Base-by-base conservation (phyloP, 371 early-diverging fungal genomes). In the Ordospora colligata region DNA sequence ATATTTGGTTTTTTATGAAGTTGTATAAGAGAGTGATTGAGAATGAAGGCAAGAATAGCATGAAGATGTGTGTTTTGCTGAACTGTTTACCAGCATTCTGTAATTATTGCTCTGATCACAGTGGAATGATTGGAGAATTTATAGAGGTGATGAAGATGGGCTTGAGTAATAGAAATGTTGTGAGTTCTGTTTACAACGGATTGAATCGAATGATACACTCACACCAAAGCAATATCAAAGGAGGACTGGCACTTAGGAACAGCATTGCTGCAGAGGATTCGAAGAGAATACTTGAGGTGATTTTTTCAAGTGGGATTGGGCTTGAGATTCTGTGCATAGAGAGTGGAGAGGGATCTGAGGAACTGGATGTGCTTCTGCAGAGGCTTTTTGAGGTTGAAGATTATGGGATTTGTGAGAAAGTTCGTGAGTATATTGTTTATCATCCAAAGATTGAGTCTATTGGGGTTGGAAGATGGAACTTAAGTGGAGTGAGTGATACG, bases 1-100 rank as follows among this genome's bases (percentile, higher is more conserved):
- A 71, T 46, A 62, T 71, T 25, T 71, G 58, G 42, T 27, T 71
- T n/a, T 71, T 71, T 19, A 37, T 71, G n/a, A 54, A 46, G 40
- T 17, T 71, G 9, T 62, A 62, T 42, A 11, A 21, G 11, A 25
- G 21, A 3, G 22, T 66, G 21, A 58, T 23, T 23, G 19, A 71
- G 46, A 52, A 27, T 8, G 40, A 58, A 25, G 58, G 37, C 5
- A 40, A 14, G 32, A 40, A 10, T n/a, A 37, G 37, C 12, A 58
- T 58, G 0, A 47, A 71, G 9, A 54, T 22, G 10, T 54, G 47
- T 1, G 25, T 62, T 17, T 32, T 58, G n/a, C n/a, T 71, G 49
- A 58, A 58, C 58, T 58, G 58, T 58, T 11, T 71, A 12, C 72
- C 72, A 14, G 51, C 58, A 23, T 71, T 71, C 46, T 62, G 49